Percentiles rank a stretch among this genome's conserved stretches.
These are phyloP conservation scores for Xerophyta viscosa DNA, from an alignment of 106 monocot species.

Conservation along the genomic window DNA sequence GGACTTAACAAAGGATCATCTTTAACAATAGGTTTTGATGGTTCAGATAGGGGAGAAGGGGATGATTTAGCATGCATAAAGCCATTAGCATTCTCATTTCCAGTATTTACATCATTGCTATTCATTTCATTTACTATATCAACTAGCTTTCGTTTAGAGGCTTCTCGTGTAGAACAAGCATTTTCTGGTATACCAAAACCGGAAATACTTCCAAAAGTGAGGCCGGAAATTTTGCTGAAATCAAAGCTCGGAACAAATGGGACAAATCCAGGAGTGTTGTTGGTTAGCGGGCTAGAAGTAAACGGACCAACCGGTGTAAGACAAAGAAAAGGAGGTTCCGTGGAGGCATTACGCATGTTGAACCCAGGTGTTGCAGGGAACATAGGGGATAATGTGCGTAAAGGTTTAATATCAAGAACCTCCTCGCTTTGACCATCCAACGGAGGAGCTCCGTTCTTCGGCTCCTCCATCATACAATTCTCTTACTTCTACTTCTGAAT, in stretches of 20 bases:
- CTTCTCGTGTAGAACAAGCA: no score
- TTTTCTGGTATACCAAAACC: background rate
- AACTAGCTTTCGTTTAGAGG: no score
- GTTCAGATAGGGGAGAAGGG: background rate
- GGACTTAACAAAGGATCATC: background rate
- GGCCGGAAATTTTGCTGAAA: no score
- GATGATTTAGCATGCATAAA: background rate
- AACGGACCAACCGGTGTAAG: slow-evolving; percentile 42
- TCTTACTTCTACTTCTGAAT: no score
- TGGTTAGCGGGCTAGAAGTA: slow-evolving; percentile 2
- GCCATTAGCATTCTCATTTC: slow-evolving; percentile 5
- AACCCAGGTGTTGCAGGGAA: slow-evolving; percentile 40
- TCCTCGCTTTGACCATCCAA: background rate
- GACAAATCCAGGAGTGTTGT: slow-evolving; percentile 2
- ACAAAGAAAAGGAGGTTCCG: slow-evolving; percentile 29
- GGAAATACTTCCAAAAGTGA: no score
- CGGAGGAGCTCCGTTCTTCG: background rate
- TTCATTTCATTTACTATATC: no score
- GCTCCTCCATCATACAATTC: slow-evolving; percentile 2
- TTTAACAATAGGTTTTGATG: no score
- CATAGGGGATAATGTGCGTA: slow-evolving; percentile 65
- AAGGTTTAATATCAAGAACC: slow-evolving; percentile 53
- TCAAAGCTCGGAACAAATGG: slow-evolving; percentile 12
- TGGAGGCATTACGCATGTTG: slow-evolving; percentile 10
- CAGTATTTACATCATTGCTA: no score